These are phyloP conservation scores for Leccinum boreale DNA, from an alignment of 768 basidiomycete species.

Conservation along the genomic window DNA sequence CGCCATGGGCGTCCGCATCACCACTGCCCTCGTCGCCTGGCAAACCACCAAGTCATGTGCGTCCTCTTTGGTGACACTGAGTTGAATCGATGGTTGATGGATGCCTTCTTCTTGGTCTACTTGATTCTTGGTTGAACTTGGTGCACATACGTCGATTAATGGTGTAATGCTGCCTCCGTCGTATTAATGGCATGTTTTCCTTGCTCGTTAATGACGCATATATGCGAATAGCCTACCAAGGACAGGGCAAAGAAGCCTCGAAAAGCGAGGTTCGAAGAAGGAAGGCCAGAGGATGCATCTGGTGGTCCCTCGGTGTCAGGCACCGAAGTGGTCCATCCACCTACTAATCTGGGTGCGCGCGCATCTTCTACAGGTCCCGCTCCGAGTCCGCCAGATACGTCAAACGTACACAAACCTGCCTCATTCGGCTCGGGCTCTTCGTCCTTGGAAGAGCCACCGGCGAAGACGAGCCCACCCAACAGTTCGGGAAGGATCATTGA, in stretches of 20 bases:
- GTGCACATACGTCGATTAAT: slow-evolving; percentile 30
- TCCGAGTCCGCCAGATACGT: not conserved
- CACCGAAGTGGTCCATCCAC: not conserved
- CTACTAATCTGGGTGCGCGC: slow-evolving; percentile 1
- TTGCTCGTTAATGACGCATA: slow-evolving; percentile 15
- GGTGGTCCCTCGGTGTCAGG: not conserved
- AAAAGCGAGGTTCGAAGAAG: slow-evolving; percentile 36
- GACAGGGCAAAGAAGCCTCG: slow-evolving; percentile 67
- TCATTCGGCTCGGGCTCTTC: not conserved
- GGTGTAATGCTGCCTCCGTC: slow-evolving; percentile 28
- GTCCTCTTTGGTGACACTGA: slow-evolving; percentile 68
- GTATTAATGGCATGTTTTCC: slow-evolving; percentile 26
- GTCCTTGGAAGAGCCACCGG: not conserved
- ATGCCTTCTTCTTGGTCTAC: slow-evolving; percentile 12
- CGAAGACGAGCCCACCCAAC: slow-evolving; percentile 4
- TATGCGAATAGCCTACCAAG: slow-evolving; percentile 61
- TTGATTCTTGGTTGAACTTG: slow-evolving; percentile 12
- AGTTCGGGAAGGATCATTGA: slow-evolving; percentile 24
- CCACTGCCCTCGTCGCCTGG: slow-evolving; percentile 45
- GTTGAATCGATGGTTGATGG: slow-evolving; percentile 45
- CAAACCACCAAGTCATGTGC: slow-evolving; percentile 81
- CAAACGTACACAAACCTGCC: not conserved
- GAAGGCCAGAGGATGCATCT: not conserved
- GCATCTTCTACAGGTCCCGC: slow-evolving; percentile 4
- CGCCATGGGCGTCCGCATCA: slow-evolving; percentile 19